Evolutionary conservation across 139 green algal genomes (phyloP).

Genomic region (Tetratostichococcus sp.): DNA sequence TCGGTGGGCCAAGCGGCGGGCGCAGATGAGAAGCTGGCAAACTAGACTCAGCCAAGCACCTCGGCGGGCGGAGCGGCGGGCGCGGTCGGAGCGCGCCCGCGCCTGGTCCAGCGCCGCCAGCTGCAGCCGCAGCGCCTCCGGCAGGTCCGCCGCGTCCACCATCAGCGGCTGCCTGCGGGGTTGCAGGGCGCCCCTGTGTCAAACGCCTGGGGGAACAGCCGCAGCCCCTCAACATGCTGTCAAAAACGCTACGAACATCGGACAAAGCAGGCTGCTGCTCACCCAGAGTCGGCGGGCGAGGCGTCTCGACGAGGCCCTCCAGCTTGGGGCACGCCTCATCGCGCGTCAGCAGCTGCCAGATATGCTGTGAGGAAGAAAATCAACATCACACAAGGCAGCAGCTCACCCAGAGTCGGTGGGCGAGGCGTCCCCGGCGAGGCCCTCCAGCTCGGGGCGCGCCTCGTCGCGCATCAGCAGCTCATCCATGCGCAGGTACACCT

Average conservation of each 20-base stretch:
- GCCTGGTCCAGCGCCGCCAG: slow-evolving; percentile 32
- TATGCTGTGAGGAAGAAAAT: too few species aligned
- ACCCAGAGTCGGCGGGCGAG: neutral
- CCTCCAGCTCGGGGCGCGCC: slow-evolving; percentile 32
- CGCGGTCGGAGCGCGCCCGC: slow-evolving; percentile 2
- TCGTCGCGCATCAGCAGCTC: slow-evolving; percentile 27
- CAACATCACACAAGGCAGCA: too few species aligned
- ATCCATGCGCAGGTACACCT: slow-evolving; percentile 46
- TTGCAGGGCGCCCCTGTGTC: too few species aligned
- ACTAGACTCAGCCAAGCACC: slow-evolving; percentile 10
- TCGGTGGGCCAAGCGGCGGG: too few species aligned
- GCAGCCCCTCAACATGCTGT: too few species aligned
- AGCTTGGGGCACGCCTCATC: slow-evolving; percentile 34
- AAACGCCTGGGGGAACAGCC: too few species aligned
- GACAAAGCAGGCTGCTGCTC: too few species aligned
- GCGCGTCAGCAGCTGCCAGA: slow-evolving; percentile 6
- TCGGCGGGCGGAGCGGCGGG: neutral
- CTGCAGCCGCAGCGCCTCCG: slow-evolving; percentile 30
- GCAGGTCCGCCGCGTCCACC: slow-evolving; percentile 30
- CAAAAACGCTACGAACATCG: too few species aligned
- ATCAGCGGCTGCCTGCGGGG: neutral
- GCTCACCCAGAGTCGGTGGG: neutral
- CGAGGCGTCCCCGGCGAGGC: slow-evolving; percentile 15
- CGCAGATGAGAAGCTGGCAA: too few species aligned
- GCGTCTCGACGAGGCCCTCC: slow-evolving; percentile 15